A percentile compares a stretch with the other conserved stretches of the same genome.
These are phyloP conservation scores for Trichoderma lentiforme DNA, from an alignment of 2,329 filamentous ascomycete species.

Conservation along the genomic window DNA sequence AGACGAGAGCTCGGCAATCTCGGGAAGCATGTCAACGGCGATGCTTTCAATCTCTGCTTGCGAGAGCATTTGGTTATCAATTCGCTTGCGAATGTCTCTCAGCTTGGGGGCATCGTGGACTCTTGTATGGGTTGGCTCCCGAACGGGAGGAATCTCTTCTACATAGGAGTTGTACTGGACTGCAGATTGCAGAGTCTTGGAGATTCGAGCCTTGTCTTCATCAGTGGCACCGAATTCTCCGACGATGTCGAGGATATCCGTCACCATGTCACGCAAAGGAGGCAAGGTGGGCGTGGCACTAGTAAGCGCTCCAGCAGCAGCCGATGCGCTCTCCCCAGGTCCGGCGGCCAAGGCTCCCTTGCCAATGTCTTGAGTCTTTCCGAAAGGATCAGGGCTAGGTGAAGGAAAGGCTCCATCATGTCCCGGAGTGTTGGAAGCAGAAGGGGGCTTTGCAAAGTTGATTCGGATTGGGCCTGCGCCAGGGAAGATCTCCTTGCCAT, in stretches of 20 bases:
- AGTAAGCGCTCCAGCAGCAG: slow-evolving; percentile 29
- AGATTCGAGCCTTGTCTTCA: slow-evolving; percentile 72
- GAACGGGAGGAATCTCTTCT: slow-evolving; percentile 83
- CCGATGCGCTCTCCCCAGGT: slow-evolving; percentile 33
- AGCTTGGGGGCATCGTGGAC: slow-evolving; percentile 92
- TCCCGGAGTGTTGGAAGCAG: slow-evolving; percentile 82
- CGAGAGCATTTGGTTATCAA: slow-evolving; percentile 89
- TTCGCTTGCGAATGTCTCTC: slow-evolving; percentile 92
- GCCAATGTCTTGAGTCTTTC: slow-evolving; percentile 50
- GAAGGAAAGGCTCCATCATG: slow-evolving; percentile 85
- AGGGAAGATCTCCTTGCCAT: slow-evolving; percentile 97
- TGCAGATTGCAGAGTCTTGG: slow-evolving; percentile 68
- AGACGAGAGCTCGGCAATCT: slow-evolving; percentile 90
- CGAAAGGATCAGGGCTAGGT: slow-evolving; percentile 83
- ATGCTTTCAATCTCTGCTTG: slow-evolving; percentile 88
- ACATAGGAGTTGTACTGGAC: slow-evolving; percentile 70
- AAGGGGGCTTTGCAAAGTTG: slow-evolving; percentile 95
- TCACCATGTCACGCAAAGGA: slow-evolving; percentile 71
- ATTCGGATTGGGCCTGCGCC: slow-evolving; percentile 92
- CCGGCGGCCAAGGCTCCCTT: slow-evolving; percentile 32
- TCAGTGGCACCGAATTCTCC: slow-evolving; percentile 81
- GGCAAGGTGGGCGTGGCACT: slow-evolving; percentile 62
- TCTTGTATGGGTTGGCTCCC: slow-evolving; percentile 82
- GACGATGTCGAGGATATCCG: slow-evolving; percentile 81
- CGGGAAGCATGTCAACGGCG: slow-evolving; percentile 89